These are phyloP conservation scores for Wickerhamiella nectarea DNA, from an alignment of 805 yeast genomes.

Conservation along the genomic window DNA sequence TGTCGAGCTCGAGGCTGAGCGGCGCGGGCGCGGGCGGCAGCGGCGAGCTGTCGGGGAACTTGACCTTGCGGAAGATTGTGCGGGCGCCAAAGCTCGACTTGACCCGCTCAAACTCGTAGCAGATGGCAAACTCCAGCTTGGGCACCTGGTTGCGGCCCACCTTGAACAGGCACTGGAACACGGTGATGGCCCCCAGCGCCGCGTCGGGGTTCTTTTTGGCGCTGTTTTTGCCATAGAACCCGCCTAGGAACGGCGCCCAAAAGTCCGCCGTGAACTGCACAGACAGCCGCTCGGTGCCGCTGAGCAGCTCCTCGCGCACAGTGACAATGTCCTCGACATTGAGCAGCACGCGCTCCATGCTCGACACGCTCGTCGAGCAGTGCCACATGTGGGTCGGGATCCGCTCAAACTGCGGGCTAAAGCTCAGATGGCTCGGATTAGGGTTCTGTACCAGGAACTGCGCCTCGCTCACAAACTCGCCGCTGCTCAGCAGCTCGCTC, in stretches of 20 bases:
- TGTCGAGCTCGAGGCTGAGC: slow-evolving; percentile 4
- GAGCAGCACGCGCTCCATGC: slow-evolving; percentile 24
- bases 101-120: slow-evolving; percentile 27
- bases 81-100: slow-evolving; percentile 26
- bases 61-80: slow-evolving; percentile 26
- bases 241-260: slow-evolving; percentile 28
- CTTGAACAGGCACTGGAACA: slow-evolving; percentile 23
- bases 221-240: slow-evolving; percentile 14
- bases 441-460: slow-evolving; percentile 15
- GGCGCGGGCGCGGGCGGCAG: slow-evolving; percentile 6
- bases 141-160: slow-evolving; percentile 12
- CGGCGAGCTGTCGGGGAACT: slow-evolving; percentile 2
- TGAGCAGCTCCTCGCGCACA: slow-evolving; percentile 17
- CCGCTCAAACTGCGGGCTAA: slow-evolving; percentile 7
- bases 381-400: slow-evolving; percentile 19
- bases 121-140: slow-evolving; percentile 22
- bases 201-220: slow-evolving; percentile 20
- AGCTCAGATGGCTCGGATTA: slow-evolving; percentile 5
- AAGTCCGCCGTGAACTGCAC: slow-evolving; percentile 28
- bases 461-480: slow-evolving; percentile 14
- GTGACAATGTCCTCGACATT: slow-evolving; percentile 16
- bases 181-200: slow-evolving; percentile 25
- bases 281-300: slow-evolving; percentile 22
- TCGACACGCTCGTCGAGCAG: slow-evolving; percentile 24
- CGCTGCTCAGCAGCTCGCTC: slow-evolving; percentile 1